phyloP scores from a whole-genome alignment of 2,329 filamentous ascomycete genomes.

The Mollisiaceae sp. region DNA sequence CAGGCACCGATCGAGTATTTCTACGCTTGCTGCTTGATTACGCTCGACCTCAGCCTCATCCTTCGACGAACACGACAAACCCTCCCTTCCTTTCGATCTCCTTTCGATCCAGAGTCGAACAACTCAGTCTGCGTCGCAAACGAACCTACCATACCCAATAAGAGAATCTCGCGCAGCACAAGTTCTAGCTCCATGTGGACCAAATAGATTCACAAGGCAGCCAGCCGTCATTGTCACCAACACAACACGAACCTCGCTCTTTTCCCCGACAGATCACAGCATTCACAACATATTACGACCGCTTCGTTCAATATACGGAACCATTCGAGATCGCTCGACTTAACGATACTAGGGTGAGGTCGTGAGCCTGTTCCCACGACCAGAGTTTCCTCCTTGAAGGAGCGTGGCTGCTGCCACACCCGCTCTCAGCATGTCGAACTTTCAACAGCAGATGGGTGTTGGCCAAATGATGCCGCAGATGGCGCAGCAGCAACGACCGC shows the following conservation, averaged over 20 bases:
- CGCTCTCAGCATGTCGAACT: conserved; percentile 41
- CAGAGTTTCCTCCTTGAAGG: conserved; percentile 29
- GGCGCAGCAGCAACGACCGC: conserved; percentile 29
- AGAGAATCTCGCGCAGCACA: conserved; percentile 35
- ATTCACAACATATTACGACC: neutral
- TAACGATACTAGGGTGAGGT: conserved; percentile 27
- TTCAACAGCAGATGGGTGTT: conserved; percentile 29
- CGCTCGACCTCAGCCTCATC: conserved; percentile 13
- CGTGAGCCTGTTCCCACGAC: conserved; percentile 31
- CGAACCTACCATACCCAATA: conserved; percentile 29
- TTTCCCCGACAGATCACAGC: conserved; percentile 12
- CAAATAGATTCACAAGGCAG: conserved; percentile 35
- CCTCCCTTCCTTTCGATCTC: neutral
- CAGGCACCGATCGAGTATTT: conserved; percentile 2
- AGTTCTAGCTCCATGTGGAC: conserved; percentile 37
- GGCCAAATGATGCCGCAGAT: conserved; percentile 28
- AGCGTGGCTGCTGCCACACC: conserved; percentile 37
- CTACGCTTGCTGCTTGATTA: neutral
- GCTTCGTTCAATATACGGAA: neutral
- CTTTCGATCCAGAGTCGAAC: conserved; percentile 22
- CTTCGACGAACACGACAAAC: neutral
- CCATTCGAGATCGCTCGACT: conserved; percentile 17
- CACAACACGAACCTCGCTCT: conserved; percentile 24
- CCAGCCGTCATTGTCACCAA: conserved; percentile 37
- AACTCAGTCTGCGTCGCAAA: conserved; percentile 36